Percentiles rank a stretch among this genome's conserved stretches.
Conservation (phyloP, 441 rosid species). For the Eutrema salsugineum region DNA sequence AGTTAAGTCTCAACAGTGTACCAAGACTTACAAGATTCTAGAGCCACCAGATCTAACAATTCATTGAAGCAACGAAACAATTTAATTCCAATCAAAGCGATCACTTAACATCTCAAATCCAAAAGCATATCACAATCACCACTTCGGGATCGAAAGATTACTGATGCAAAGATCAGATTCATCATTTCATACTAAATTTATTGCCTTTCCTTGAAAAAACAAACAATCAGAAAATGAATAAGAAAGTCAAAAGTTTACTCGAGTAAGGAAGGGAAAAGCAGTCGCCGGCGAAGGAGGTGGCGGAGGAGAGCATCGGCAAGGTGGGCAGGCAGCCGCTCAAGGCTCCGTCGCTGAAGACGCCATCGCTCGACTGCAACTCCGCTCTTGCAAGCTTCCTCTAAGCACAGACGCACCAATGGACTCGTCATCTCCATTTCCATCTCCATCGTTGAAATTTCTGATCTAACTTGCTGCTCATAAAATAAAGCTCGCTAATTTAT, state of each 20-base stretch:
- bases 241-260: constrained; percentile 42
- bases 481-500: no score
- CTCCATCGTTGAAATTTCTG: neutral
- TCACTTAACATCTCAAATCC: neutral
- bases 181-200: neutral
- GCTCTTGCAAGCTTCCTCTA: constrained; percentile 69
- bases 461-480: neutral
- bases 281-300: constrained; percentile 58
- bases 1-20: neutral
- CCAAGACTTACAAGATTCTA: neutral
- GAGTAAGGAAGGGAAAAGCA: constrained; percentile 86
- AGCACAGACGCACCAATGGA: constrained; percentile 57
- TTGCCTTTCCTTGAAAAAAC: neutral
- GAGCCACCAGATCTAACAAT: constrained; percentile 1
- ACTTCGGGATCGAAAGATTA: neutral
- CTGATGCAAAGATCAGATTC: neutral
- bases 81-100: neutral
- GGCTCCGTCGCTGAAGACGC: constrained; percentile 72
- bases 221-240: neutral
- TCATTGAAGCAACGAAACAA: neutral
- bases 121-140: neutral
- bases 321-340: constrained; percentile 67
- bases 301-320: constrained; percentile 77
- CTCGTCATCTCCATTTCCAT: constrained; percentile 37
- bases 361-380: constrained; percentile 58